A percentile compares a stretch with the other conserved stretches of the same genome.
Evolutionary conservation across 106 monocot genomes (phyloP).

Genomic region (Ottelia alismoides): DNA sequence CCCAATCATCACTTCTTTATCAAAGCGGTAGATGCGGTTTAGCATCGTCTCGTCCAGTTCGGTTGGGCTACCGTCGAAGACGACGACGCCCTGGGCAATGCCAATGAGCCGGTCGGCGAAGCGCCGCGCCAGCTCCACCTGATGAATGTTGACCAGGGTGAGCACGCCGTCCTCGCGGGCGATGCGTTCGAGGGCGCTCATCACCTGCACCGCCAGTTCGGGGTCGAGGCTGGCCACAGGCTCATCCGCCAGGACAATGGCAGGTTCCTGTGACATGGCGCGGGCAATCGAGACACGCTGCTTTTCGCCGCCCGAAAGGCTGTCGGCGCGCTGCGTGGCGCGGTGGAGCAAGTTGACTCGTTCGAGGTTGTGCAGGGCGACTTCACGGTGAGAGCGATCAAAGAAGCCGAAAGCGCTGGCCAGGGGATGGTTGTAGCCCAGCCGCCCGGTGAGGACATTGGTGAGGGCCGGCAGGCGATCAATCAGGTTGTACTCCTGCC

Average conservation of each 20-base stretch:
- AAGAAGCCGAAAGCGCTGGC: background rate
- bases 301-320: background rate
- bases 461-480: background rate
- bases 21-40: background rate
- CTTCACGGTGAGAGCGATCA: background rate
- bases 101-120: background rate
- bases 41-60: background rate
- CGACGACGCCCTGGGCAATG: background rate
- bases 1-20: too few species aligned
- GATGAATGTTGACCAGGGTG: background rate
- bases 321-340: background rate
- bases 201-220: background rate
- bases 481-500: background rate
- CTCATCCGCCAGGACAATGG: background rate
- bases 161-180: background rate
- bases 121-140: background rate
- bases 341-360: background rate
- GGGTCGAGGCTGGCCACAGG: background rate
- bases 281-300: background rate
- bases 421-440: background rate
- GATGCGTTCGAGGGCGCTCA: background rate
- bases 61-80: background rate
- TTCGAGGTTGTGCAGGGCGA: background rate
- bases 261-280: background rate
- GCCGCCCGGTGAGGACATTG: background rate